These are phyloP conservation scores for Candida sojae DNA, from an alignment of 1,139 yeast species.

Conservation along the genomic window DNA sequence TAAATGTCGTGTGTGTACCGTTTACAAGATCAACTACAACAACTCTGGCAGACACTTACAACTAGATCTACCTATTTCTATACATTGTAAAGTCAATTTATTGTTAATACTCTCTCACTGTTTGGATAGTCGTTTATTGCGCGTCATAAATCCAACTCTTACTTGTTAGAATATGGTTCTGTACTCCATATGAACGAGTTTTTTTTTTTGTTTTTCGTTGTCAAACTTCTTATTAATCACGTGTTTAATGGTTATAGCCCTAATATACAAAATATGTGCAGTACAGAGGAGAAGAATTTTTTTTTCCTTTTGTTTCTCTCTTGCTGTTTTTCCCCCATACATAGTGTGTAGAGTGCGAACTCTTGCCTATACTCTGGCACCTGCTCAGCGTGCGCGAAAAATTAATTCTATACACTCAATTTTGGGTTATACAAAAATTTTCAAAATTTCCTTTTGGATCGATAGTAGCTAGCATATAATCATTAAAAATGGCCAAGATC, in stretches of 20 bases:
- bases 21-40: too few species aligned
- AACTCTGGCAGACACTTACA: too few species aligned
- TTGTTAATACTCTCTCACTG: too few species aligned
- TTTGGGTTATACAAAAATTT: conserved; percentile 7
- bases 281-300: background rate
- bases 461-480: conserved; percentile 9
- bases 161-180: too few species aligned
- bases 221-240: background rate
- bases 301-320: background rate
- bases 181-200: too few species aligned
- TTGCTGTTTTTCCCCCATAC: background rate
- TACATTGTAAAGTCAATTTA: too few species aligned
- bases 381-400: conserved; percentile 6
- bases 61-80: too few species aligned
- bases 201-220: too few species aligned
- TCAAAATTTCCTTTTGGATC: conserved; percentile 8
- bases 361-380: too few species aligned
- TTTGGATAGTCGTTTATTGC: too few species aligned
- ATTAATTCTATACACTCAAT: conserved; percentile 3
- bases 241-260: conserved; percentile 7
- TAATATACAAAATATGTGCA: conserved; percentile 6
- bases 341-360: background rate
- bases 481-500: conserved; percentile 59
- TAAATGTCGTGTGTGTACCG: too few species aligned
- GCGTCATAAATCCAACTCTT: too few species aligned